These are phyloP conservation scores for Metarhizium brunneum DNA, from an alignment of 2,329 filamentous ascomycete genomes.

Conservation along the genomic window DNA sequence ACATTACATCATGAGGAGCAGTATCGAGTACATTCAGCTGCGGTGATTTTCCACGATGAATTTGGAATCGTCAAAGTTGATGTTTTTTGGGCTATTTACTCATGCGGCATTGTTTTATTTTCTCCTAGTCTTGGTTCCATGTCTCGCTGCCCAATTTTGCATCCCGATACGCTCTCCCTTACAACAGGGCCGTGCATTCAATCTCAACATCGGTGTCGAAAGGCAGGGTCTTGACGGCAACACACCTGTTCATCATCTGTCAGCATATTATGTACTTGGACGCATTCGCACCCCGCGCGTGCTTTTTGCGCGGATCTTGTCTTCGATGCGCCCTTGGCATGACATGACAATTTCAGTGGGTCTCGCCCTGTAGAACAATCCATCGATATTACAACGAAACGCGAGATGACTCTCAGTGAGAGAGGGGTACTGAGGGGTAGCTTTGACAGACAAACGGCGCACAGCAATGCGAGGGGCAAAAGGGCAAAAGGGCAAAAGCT, in stretches of 20 bases:
- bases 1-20: too few species aligned
- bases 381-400: neutral
- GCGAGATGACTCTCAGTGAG: too few species aligned
- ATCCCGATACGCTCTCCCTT: neutral
- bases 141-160: neutral
- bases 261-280: neutral
- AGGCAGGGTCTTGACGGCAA: conserved; percentile 25
- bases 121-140: neutral
- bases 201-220: conserved; percentile 24
- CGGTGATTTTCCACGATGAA: neutral
- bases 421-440: neutral
- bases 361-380: neutral
- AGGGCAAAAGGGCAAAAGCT: neutral
- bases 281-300: neutral
- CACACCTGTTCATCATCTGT: conserved; percentile 15
- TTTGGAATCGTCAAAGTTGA: neutral
- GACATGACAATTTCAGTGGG: neutral
- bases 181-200: conserved; percentile 22
- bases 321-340: neutral
- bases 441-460: neutral
- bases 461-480: neutral
- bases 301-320: neutral
- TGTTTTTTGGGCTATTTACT: neutral
- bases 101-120: neutral
- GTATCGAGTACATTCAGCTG: too few species aligned